Evolutionary conservation across 371 early-diverging fungal genomes (phyloP).

Genomic region (Rhizopus microsporus): DNA sequence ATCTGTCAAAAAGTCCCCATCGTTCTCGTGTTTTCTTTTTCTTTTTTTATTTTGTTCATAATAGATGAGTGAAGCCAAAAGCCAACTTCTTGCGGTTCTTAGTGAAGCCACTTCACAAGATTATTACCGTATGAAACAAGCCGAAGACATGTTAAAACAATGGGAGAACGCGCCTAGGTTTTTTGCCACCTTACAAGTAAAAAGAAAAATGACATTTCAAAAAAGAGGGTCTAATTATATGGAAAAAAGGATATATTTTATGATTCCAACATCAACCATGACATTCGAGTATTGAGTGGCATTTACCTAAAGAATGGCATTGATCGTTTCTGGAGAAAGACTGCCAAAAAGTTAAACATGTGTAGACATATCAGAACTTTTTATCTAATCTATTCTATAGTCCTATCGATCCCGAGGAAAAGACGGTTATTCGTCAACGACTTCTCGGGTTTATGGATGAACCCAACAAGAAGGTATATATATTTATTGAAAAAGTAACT

Average conservation of each 20-base stretch:
- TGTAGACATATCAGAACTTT: not conserved
- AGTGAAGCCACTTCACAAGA: constrained; percentile 73
- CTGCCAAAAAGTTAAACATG: constrained; percentile 64
- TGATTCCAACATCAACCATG: constrained; percentile 61
- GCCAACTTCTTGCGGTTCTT: constrained; percentile 58
- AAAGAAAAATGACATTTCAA: not conserved
- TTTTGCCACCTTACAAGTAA: constrained; percentile 74
- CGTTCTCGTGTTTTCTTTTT: constrained; percentile 2
- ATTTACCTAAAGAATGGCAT: constrained; percentile 89
- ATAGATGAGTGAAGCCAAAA: constrained; percentile 57
- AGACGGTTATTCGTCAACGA: constrained; percentile 61
- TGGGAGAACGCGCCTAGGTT: constrained; percentile 80
- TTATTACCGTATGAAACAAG: constrained; percentile 60
- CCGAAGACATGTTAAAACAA: constrained; percentile 70
- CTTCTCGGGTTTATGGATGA: constrained; percentile 66
- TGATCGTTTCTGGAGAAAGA: constrained; percentile 86
- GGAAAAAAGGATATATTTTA: constrained; percentile 72
- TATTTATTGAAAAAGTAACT: too few species aligned
- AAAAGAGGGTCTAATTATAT: not conserved
- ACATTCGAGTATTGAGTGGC: constrained; percentile 77
- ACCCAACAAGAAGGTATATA: constrained; percentile 66
- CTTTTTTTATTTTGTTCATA: not conserved
- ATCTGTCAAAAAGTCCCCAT: not conserved
- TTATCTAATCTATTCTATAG: constrained; percentile 33
- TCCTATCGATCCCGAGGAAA: constrained; percentile 69